A percentile compares a stretch with the other conserved stretches of the same genome.
These are phyloP conservation scores for Russula lepida DNA, from an alignment of 768 basidiomycete species.

Conservation along the genomic window DNA sequence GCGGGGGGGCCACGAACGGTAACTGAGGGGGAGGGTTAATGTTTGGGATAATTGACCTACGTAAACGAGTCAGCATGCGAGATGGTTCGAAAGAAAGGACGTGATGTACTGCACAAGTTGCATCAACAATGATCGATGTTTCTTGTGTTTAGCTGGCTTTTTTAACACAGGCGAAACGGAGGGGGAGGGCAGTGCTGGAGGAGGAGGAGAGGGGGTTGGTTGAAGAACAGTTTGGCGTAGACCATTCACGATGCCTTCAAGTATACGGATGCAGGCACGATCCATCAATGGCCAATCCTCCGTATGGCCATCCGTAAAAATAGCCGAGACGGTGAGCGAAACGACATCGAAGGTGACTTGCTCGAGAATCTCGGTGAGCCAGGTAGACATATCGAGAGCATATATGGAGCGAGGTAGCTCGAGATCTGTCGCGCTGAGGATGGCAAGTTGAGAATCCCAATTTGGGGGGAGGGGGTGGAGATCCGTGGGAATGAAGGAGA, in stretches of 20 bases:
- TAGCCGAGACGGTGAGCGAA: constrained; percentile 38
- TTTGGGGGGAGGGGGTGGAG: constrained; percentile 38
- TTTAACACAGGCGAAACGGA: constrained; percentile 24
- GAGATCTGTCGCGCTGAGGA: constrained; percentile 44
- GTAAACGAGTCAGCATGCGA: constrained; percentile 4
- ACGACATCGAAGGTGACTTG: constrained; percentile 58
- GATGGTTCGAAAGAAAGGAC: not conserved
- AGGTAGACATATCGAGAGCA: constrained; percentile 52
- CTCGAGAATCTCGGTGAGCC: constrained; percentile 44
- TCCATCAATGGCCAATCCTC: constrained; percentile 42
- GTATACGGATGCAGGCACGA: constrained; percentile 33
- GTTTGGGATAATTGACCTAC: constrained; percentile 17
- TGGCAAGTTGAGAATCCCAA: constrained; percentile 49
- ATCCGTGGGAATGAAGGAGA: constrained; percentile 40
- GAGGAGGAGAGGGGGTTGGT: constrained; percentile 32
- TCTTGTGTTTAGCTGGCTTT: constrained; percentile 49
- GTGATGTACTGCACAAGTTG: constrained; percentile 50
- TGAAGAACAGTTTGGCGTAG: constrained; percentile 40
- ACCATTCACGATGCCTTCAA: constrained; percentile 45
- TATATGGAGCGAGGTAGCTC: constrained; percentile 45
- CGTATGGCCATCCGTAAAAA: constrained; percentile 48
- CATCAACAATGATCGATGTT: constrained; percentile 62
- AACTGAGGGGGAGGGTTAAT: not conserved
- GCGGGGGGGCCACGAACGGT: constrained; percentile 8
- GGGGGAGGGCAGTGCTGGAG: constrained; percentile 8